These are phyloP conservation scores for Termitomyces sp. DNA, from an alignment of 768 basidiomycete genomes.

Conservation along the genomic window DNA sequence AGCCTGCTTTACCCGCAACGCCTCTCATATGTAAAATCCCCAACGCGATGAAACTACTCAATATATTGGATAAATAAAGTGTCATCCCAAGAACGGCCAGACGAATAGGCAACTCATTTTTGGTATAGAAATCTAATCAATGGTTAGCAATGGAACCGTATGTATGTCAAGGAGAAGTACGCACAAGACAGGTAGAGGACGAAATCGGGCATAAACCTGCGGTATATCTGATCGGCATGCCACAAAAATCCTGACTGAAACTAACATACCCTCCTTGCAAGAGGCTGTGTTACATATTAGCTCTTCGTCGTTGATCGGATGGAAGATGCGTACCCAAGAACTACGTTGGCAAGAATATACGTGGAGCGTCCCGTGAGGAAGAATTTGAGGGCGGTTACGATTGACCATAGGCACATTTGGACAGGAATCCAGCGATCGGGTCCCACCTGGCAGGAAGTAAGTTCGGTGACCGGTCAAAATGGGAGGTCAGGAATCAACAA, in stretches of 20 bases:
- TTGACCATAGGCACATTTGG: constrained; percentile 54
- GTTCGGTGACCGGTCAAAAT: background rate
- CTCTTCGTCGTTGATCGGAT: background rate
- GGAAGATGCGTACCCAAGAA: constrained; percentile 38
- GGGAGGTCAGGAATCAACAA: background rate
- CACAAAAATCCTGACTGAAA: too few species aligned
- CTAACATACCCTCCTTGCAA: too few species aligned
- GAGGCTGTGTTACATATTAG: constrained; percentile 1
- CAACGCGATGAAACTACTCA: constrained; percentile 56
- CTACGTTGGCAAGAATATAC: constrained; percentile 45
- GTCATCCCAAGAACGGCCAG: constrained; percentile 56
- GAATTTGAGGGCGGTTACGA: constrained; percentile 51
- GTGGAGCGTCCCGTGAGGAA: constrained; percentile 49
- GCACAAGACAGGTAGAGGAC: too few species aligned
- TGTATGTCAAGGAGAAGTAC: too few species aligned
- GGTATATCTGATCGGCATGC: background rate
- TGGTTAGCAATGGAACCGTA: too few species aligned
- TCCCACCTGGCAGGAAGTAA: too few species aligned
- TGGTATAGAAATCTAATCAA: too few species aligned
- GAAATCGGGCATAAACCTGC: constrained; percentile 56
- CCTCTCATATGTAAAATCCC: too few species aligned
- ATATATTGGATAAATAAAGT: constrained; percentile 39
- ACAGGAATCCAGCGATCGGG: constrained; percentile 64
- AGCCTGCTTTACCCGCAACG: too few species aligned
- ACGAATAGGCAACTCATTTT: too few species aligned